Evolutionary conservation across 495 filamentous ascomycete species (phyloP).

Genomic region (Penicillium canariense): DNA sequence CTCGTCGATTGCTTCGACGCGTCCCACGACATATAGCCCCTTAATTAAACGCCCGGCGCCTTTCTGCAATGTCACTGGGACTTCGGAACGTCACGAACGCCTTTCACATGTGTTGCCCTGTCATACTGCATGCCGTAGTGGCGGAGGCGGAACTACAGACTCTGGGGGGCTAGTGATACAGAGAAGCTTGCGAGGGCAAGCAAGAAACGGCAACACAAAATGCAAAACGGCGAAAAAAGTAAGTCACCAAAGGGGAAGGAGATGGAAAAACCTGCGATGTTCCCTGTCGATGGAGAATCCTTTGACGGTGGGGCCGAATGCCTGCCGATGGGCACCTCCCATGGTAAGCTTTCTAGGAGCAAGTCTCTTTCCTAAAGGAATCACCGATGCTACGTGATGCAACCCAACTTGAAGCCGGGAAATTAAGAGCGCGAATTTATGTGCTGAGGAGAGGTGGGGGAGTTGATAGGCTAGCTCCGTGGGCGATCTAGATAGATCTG

Average conservation of each 20-base stretch:
- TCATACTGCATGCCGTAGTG: constrained; percentile 19
- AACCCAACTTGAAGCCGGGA: constrained; percentile 27
- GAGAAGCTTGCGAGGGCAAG: neutral
- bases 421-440: constrained; percentile 4
- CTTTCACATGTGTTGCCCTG: constrained; percentile 25
- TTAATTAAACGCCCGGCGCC: neutral
- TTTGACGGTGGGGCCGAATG: neutral
- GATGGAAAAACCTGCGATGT: neutral
- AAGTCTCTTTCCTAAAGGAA: constrained; percentile 25
- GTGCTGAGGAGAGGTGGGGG: neutral
- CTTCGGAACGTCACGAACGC: constrained; percentile 19
- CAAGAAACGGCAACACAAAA: neutral
- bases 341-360: constrained; percentile 19
- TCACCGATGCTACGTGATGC: constrained; percentile 29
- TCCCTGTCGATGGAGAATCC: neutral
- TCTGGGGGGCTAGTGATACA: constrained; percentile 17
- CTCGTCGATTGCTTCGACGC: constrained; percentile 13
- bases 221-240: neutral
- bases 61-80: constrained; percentile 18
- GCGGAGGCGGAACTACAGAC: constrained; percentile 6
- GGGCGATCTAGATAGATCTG: constrained; percentile 22
- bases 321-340: neutral
- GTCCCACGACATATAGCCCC: constrained; percentile 14
- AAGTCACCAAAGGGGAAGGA: neutral
- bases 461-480: neutral